Evolutionary conservation across 495 filamentous ascomycete genomes (phyloP).

Genomic region (Aspergillus diversus): DNA sequence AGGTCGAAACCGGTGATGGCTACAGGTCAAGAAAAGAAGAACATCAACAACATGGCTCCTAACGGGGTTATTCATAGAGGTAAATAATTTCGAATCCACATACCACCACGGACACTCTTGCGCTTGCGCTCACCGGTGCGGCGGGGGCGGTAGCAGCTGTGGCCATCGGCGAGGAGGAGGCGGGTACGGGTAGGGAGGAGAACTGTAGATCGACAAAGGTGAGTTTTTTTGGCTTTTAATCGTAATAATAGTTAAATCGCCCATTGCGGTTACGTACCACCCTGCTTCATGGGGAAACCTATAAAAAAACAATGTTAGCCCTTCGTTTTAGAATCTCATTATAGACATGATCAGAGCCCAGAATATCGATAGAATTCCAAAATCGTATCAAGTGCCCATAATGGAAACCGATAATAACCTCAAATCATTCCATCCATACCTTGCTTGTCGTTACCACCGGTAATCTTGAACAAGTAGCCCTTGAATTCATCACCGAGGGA

Average conservation of each 20-base stretch:
- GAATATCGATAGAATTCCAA: not conserved
- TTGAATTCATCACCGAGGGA: constrained; percentile 97
- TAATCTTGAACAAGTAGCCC: constrained; percentile 89
- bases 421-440: constrained; percentile 44
- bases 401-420: not conserved
- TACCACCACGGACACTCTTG: constrained; percentile 93
- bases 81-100: constrained; percentile 19
- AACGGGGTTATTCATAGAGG: not conserved
- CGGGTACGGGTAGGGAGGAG: constrained; percentile 97
- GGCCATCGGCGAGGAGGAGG: constrained; percentile 86
- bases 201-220: constrained; percentile 42
- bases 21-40: constrained; percentile 27
- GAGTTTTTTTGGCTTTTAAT: constrained; percentile 21
- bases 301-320: constrained; percentile 31
- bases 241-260: constrained; percentile 18
- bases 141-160: constrained; percentile 94
- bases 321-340: constrained; percentile 1
- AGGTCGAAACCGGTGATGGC: constrained; percentile 93
- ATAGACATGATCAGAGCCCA: not conserved
- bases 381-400: not conserved
- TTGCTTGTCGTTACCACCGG: constrained; percentile 99
- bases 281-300: constrained; percentile 99
- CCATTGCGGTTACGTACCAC: constrained; percentile 57
- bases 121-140: constrained; percentile 98
- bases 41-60: not conserved